Base-by-base conservation (phyloP, 2,329 filamentous ascomycete species). In the Ciborinia camelliae region DNA sequence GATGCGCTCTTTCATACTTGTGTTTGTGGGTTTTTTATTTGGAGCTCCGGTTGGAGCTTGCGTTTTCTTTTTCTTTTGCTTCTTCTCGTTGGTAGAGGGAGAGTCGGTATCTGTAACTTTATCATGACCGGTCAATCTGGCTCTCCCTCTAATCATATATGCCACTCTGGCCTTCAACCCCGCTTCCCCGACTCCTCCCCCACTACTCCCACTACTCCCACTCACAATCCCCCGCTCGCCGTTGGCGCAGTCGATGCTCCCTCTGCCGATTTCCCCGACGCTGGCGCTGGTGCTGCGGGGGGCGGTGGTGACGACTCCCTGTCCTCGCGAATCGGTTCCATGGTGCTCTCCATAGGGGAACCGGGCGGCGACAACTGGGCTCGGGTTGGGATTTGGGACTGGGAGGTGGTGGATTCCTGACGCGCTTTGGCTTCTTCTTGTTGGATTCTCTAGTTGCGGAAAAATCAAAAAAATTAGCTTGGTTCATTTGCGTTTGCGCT, bases 371-470 rank as follows among this genome's bases (percentile, higher is more conserved):
- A 35, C 12, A 47, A 26, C 14, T 58, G 55, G 1, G 55, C 12
- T 45, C 47, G 20, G 30, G 20, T 23, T 20, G 41, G 1, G 47
- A 41, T 20, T 41, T n/a, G n/a, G n/a, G n/a, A n/a, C n/a, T n/a
- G n/a, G n/a, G n/a, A n/a, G n/a, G 48, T 30, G 47, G 35, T 23
- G 59, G 59, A n/a, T n/a, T n/a, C n/a, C n/a, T n/a, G n/a, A n/a
- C n/a, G n/a, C n/a, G 60, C 60, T 32, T 45, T 54, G 37, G 60
- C 50, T 63, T 63, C 60, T 45, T 57, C 48, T 45, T 63, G 48
- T 45, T 63, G 37, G 51, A 63, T 63, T 57, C 51, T 63, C 60
- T 63, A n/a, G 12, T 35, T n/a, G 7, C 7, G 8, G 30, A 12
- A 32, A n/a, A 32, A 8, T 35, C 23, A 45, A 45, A n/a, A 15